A percentile compares a stretch with the other conserved stretches of the same genome.
phyloP scores from a whole-genome alignment of 2,329 filamentous ascomycete species.

The Colletotrichum siamense region DNA sequence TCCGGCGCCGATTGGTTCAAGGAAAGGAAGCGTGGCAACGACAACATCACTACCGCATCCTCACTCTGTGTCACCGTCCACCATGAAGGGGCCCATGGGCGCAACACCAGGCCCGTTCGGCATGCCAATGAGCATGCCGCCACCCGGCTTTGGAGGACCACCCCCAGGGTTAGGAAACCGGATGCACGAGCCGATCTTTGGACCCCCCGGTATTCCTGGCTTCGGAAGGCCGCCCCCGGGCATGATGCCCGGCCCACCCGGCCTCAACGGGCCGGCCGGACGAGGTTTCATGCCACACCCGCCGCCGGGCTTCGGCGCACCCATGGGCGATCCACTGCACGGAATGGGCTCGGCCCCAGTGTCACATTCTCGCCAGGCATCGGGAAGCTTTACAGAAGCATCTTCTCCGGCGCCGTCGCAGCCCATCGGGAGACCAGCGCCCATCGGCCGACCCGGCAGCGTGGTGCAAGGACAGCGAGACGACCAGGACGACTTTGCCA shows the following conservation, averaged over 20 bases:
- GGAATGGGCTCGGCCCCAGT: conserved; percentile 47
- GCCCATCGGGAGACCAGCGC: conserved; percentile 81
- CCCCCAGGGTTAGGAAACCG: conserved; percentile 44
- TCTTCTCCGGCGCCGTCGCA: conserved; percentile 60
- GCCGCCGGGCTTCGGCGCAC: conserved; percentile 61
- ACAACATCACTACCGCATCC: conserved; percentile 33
- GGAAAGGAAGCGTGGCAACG: conserved; percentile 53
- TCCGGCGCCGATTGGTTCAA: conserved; percentile 66
- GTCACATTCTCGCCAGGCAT: conserved; percentile 78
- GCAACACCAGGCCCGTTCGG: conserved; percentile 55
- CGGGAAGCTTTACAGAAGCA: conserved; percentile 68
- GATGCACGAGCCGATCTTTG: conserved; percentile 56
- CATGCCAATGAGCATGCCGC: conserved; percentile 62
- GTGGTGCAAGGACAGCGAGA: conserved; percentile 59
- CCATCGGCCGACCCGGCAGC: conserved; percentile 87
- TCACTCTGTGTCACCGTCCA: conserved; percentile 69
- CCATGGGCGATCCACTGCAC: conserved; percentile 44
- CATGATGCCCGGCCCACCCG: conserved; percentile 56
- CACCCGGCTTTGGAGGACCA: conserved; percentile 47
- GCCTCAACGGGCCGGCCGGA: conserved; percentile 49
- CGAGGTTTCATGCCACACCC: conserved; percentile 47
- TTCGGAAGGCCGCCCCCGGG: conserved; percentile 49
- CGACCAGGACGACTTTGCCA: conserved; percentile 70
- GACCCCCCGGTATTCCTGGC: conserved; percentile 37
- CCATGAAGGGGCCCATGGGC: conserved; percentile 45